Evolutionary conservation across 176 grass and related monocot species (phyloP).

Genomic region (Aegilops longissima): DNA sequence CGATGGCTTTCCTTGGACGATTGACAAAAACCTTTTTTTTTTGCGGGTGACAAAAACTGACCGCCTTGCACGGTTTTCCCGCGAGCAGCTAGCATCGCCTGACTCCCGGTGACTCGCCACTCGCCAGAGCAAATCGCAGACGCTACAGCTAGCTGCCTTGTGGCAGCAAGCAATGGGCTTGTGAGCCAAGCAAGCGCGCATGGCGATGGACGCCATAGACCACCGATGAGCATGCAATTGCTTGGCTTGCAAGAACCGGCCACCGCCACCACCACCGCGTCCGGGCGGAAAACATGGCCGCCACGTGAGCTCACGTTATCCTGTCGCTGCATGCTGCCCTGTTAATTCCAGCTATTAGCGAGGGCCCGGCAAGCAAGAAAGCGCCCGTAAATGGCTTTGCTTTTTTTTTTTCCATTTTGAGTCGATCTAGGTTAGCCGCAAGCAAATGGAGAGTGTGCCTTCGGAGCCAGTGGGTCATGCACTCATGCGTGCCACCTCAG

Average conservation of each 20-base stretch:
- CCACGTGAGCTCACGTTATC: slow-evolving; percentile 34
- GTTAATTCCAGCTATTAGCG: not conserved
- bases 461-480: not conserved
- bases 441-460: not conserved
- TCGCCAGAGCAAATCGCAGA: not conserved
- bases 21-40: no score
- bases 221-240: slow-evolving; percentile 11
- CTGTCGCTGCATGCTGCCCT: not conserved
- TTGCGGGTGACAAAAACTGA: no score
- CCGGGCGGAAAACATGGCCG: slow-evolving; percentile 1
- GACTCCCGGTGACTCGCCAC: not conserved
- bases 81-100: not conserved
- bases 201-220: not conserved
- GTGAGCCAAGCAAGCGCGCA: not conserved
- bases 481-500: no score
- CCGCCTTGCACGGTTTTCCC: not conserved
- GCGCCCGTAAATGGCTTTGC: not conserved
- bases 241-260: slow-evolving; percentile 38
- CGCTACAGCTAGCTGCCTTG: not conserved
- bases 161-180: not conserved
- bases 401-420: not conserved
- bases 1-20: no score
- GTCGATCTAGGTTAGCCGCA: not conserved
- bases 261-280: not conserved
- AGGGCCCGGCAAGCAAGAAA: not conserved